Base-by-base conservation (phyloP, 2,329 filamentous ascomycete species). In the Fusarium aywerte region DNA sequence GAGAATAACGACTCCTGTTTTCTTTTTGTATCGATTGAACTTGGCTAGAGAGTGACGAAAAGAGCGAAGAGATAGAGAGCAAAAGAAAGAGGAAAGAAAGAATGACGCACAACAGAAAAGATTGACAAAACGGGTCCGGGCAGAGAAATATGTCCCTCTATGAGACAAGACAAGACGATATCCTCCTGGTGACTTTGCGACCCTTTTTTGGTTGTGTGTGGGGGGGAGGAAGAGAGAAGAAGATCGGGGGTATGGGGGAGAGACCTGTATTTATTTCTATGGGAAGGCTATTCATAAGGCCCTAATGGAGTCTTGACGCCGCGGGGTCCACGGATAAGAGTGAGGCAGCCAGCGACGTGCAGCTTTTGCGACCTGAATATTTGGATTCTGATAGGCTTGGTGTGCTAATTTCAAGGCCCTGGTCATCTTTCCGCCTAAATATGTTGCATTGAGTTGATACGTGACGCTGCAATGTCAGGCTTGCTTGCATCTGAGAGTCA, bases 171-270 rank as follows among this genome's bases (percentile, higher is more conserved):
- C 82, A 82, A 58, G 81, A 81, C 82, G 82, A 83, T 80, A 83
- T 80, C 82, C 81, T 80, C 79, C 74, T 78, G 76, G 77, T 79
- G 77, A 79, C 79, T 87, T 87, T 87, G 85, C 85, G 84, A 83
- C 85, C 85, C 84, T 80, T 79, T 79, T 78, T 79, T 80, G 83
- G 79, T 82, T 77, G 81, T 79, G 83, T 83, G 83, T 84, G 83
- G 81, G 80, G 80, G 80, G 80, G 78, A 79, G 80, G 77, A 78
- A 80, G 77, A 80, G 67, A 76, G 74, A 75, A 58, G 50, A 60
- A 16, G 21, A 44, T 43, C 54, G 49, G 45, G 49, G 58, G 48
- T 68, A 27, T 39, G 60, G 65, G 55, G 58, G 60, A 35, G 27
- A 52, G 59, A 57, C 58, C 54, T 63, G 61, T 75, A 73, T 75